A percentile compares a stretch with the other conserved stretches of the same genome.
Evolutionary conservation across 2,329 filamentous ascomycete species (phyloP).

Genomic region (Pyrenophora seminiperda): DNA sequence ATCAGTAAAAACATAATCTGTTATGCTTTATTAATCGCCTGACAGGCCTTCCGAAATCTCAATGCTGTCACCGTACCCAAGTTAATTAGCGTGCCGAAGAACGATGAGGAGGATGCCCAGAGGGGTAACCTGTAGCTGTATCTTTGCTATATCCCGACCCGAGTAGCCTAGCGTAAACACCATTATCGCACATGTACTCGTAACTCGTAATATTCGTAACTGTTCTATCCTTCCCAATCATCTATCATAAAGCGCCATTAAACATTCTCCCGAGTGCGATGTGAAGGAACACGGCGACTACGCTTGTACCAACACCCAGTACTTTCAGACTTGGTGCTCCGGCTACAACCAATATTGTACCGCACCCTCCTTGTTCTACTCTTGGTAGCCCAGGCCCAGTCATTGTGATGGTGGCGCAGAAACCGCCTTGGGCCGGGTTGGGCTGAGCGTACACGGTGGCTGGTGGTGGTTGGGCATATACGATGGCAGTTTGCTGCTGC

Average conservation of each 20-base stretch:
- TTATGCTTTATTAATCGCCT: conserved; percentile 32
- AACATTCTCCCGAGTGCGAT: conserved; percentile 39
- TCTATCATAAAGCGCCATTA: conserved; percentile 18
- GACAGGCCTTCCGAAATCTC: conserved; percentile 58
- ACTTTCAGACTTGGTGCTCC: conserved; percentile 24
- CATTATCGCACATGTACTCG: conserved; percentile 20
- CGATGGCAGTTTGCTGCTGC: conserved; percentile 34
- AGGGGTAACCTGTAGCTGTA: conserved; percentile 48
- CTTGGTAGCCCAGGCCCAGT: conserved; percentile 43
- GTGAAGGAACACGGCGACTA: conserved; percentile 28
- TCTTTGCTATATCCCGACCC: conserved; percentile 13
- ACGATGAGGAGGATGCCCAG: conserved; percentile 58
- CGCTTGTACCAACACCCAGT: conserved; percentile 24
- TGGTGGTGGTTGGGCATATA: conserved; percentile 34
- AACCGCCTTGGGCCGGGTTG: conserved; percentile 35
- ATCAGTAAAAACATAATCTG: conserved; percentile 12
- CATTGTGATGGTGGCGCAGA: conserved; percentile 47
- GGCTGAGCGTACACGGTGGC: conserved; percentile 36
- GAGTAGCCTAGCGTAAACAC: conserved; percentile 11
- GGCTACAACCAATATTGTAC: conserved; percentile 46
- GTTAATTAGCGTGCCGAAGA: conserved; percentile 59
- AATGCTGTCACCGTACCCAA: conserved; percentile 59
- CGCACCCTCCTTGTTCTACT: conserved; percentile 42
- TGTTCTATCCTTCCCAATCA: conserved; percentile 1
- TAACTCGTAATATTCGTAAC: conserved; percentile 32